phyloP scores from a whole-genome alignment of 179 eudicot species.

The Gypsophila paniculata region DNA sequence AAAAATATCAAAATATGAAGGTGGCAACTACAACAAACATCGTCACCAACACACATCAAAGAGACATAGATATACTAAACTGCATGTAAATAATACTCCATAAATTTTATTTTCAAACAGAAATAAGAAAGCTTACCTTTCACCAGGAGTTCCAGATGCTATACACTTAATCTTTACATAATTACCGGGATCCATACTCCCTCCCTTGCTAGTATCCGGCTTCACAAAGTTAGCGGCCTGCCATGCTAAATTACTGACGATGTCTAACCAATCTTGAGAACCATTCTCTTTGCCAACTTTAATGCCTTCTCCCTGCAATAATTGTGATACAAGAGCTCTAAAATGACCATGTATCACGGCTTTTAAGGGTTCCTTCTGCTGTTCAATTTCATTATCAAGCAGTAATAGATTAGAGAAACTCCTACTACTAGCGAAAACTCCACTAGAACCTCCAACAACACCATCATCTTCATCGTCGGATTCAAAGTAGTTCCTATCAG shows the following conservation, averaged over 20 bases:
- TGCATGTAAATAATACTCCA: too few species aligned
- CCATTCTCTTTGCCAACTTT: slow-evolving; percentile 39
- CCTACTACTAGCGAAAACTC: slow-evolving; percentile 44
- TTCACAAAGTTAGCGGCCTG: slow-evolving; percentile 90
- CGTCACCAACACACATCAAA: background rate
- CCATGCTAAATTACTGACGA: slow-evolving; percentile 77
- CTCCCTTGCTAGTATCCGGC: slow-evolving; percentile 92
- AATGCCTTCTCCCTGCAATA: slow-evolving; percentile 75
- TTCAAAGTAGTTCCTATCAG: slow-evolving; percentile 49
- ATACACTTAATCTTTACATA: slow-evolving; percentile 90
- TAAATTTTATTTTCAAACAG: background rate
- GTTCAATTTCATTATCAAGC: slow-evolving; percentile 46
- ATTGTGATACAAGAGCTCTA: slow-evolving; percentile 90
- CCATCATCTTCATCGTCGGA: slow-evolving; percentile 87
- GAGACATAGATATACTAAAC: background rate
- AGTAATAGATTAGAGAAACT: slow-evolving; percentile 33
- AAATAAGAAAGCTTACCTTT: slow-evolving; percentile 48
- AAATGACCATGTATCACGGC: slow-evolving; percentile 76
- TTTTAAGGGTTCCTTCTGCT: slow-evolving; percentile 52
- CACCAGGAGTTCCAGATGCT: slow-evolving; percentile 79
- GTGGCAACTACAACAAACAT: background rate
- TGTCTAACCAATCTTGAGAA: slow-evolving; percentile 65
- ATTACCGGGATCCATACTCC: slow-evolving; percentile 97
- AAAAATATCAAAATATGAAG: background rate
- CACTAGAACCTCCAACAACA: slow-evolving; percentile 54